Evolutionary conservation across 768 basidiomycete species (phyloP).

Genomic region (Tricholomella constricta): DNA sequence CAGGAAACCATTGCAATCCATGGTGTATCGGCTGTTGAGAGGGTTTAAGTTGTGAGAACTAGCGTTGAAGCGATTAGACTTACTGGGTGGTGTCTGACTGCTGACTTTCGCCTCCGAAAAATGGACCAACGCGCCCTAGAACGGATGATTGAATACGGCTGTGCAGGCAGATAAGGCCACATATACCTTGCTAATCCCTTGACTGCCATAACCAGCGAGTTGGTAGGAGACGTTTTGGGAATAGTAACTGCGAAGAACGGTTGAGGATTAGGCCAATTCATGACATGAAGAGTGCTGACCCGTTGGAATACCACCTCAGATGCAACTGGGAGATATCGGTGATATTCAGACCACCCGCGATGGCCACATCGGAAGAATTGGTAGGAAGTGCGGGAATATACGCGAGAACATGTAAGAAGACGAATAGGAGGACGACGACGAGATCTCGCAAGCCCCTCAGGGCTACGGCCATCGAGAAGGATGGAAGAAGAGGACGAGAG

Average conservation of each 20-base stretch:
- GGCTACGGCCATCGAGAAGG: slow-evolving; percentile 5
- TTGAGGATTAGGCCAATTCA: slow-evolving; percentile 5
- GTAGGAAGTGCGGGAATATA: slow-evolving; percentile 78
- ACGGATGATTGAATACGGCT: background rate
- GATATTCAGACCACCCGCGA: slow-evolving; percentile 47
- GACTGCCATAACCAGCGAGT: slow-evolving; percentile 50
- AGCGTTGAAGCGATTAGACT: slow-evolving; percentile 16
- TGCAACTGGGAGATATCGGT: slow-evolving; percentile 60
- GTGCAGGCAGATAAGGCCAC: slow-evolving; percentile 1
- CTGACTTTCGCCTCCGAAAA: slow-evolving; percentile 67
- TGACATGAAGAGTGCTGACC: slow-evolving; percentile 31
- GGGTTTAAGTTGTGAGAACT: background rate
- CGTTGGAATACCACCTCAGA: slow-evolving; percentile 62
- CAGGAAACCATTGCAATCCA: slow-evolving; percentile 92
- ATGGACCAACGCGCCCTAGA: slow-evolving; percentile 79
- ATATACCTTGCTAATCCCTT: slow-evolving; percentile 56
- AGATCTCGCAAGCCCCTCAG: background rate
- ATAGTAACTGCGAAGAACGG: slow-evolving; percentile 42
- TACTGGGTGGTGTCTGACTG: slow-evolving; percentile 51
- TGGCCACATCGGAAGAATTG: slow-evolving; percentile 56
- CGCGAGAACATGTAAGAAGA: slow-evolving; percentile 24
- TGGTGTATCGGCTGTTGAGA: slow-evolving; percentile 62
- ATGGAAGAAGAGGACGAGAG: background rate
- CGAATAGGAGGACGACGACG: slow-evolving; percentile 17
- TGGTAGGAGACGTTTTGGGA: slow-evolving; percentile 61